Base-by-base conservation (phyloP, 345 rosid genomes). In the Syzygium grande region DNA sequence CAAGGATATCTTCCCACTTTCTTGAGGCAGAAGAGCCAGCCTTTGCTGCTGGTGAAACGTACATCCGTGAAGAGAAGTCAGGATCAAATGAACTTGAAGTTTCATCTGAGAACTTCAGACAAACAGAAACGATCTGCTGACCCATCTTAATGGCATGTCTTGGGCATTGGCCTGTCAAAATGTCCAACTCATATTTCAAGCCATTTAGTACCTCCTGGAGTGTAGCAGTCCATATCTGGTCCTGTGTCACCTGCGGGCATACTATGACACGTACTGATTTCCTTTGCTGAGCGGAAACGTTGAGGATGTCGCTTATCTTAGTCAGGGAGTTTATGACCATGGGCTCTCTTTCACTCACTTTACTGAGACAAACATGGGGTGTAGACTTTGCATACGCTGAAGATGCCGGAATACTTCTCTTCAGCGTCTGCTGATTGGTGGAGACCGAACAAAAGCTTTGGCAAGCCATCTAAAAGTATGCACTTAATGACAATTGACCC, bases 1-100 rank as follows among this genome's bases (percentile, higher is more conserved):
- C 98, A 84, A 92, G 94, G 88, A 95, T 93, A 91, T 95, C 97
- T 88, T 90, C 97, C 99, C 99, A 95, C 85, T 92, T 95, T 6
- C 73, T 83, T 51, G 91, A 89, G 89, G 41, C 65, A 43, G 86
- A 86, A 51, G 91, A 89, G 13, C 88, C 85, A 2, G 89, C 91
- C 68, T 84, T 30, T 84, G 92, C 91, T 58, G 89, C 86, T 5
- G 98, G 93, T 21, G 90, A 89, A 84, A 94, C 93, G 65, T 87
- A 89, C 97, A 93, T 95, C 98, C 97, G 95, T 0, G 96, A 91
- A 88, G 94, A 78, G 22, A 93, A 93, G 51, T 94, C 94, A 3
- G 88, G 88, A 73, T 90, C 93, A 51, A 49, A 84, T 3, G 93
- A 92, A 65, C 21, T 87, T n/a, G 90, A 89, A 41, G 91, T 85